Percentiles rank a stretch among this genome's conserved stretches.
These are phyloP conservation scores for Scutellaria baicalensis DNA, from an alignment of 257 asterid species.

Conservation along the genomic window DNA sequence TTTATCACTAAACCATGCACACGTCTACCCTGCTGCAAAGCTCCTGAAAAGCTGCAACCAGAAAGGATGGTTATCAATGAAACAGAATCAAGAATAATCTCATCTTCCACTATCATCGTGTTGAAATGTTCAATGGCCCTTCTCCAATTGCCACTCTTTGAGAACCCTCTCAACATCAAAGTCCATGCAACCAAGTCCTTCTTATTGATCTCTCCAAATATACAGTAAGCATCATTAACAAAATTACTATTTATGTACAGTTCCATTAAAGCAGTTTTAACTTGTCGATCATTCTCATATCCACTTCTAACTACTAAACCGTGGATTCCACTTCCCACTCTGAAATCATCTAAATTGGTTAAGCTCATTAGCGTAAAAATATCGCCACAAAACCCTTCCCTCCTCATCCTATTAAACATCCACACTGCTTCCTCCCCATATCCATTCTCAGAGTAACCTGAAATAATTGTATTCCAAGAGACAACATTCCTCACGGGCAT, in stretches of 20 bases:
- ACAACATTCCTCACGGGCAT: slow-evolving; percentile 50
- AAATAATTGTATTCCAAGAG: slow-evolving; percentile 52
- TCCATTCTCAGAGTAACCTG: slow-evolving; percentile 42
- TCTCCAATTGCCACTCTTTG: slow-evolving; percentile 37
- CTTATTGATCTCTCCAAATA: slow-evolving; percentile 34
- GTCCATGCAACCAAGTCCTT: slow-evolving; percentile 58
- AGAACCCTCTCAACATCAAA: slow-evolving; percentile 50
- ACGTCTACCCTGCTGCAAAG: slow-evolving; percentile 53
- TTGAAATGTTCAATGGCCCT: slow-evolving; percentile 36
- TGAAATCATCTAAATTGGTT: slow-evolving; percentile 18
- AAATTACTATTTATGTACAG: slow-evolving; percentile 26
- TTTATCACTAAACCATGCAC: slow-evolving; percentile 41
- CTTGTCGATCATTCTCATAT: slow-evolving; percentile 22
- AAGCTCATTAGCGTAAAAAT: slow-evolving; percentile 39
- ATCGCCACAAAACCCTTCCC: slow-evolving; percentile 28
- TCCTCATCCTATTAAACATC: slow-evolving; percentile 38
- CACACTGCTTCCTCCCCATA: slow-evolving; percentile 41
- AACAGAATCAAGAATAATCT: slow-evolving; percentile 31
- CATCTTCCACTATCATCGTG: slow-evolving; percentile 31
- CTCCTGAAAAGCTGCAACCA: slow-evolving; percentile 44
- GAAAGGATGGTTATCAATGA: slow-evolving; percentile 43
- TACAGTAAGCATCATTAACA: slow-evolving; percentile 33
- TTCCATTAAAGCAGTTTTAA: slow-evolving; percentile 43
- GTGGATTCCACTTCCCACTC: slow-evolving; percentile 31
- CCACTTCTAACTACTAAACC: slow-evolving; percentile 34